Conservation (phyloP, 192 early-diverging fungal genomes). For the Coemansia sp. region DNA sequence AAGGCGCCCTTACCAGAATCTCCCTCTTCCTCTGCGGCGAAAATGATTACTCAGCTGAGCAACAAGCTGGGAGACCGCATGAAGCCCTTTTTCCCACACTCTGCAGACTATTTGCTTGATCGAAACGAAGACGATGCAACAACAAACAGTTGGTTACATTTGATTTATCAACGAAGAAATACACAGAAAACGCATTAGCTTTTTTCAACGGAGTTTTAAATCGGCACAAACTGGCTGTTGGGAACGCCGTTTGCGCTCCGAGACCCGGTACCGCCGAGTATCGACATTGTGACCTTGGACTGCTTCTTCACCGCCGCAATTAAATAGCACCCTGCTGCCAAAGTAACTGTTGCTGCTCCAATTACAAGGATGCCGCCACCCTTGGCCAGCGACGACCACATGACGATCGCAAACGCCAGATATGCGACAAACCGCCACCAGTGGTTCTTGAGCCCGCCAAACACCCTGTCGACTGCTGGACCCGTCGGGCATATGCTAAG, state of each 20-base stretch:
- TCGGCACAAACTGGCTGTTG: slow-evolving; percentile 7
- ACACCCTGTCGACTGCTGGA: slow-evolving; percentile 32
- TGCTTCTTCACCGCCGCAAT: slow-evolving; percentile 53
- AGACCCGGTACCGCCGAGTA: slow-evolving; percentile 38
- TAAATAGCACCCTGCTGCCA: slow-evolving; percentile 46
- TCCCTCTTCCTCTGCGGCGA: too few species aligned
- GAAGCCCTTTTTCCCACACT: too few species aligned
- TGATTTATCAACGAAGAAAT: too few species aligned
- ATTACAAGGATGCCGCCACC: slow-evolving; percentile 47
- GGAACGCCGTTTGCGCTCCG: slow-evolving; percentile 8
- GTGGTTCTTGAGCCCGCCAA: slow-evolving; percentile 48
- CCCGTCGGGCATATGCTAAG: slow-evolving; percentile 48
- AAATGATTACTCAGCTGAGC: too few species aligned
- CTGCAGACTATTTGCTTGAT: not conserved
- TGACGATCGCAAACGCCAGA: slow-evolving; percentile 50
- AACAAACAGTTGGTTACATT: not conserved
- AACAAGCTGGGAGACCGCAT: too few species aligned
- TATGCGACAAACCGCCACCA: slow-evolving; percentile 51
- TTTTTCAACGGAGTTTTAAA: not conserved
- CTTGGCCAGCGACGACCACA: slow-evolving; percentile 56
- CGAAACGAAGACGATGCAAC: not conserved
- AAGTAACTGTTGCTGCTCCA: slow-evolving; percentile 43
- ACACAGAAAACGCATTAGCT: not conserved
- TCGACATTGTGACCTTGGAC: slow-evolving; percentile 36
- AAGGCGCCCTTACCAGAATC: too few species aligned